Percentiles rank a stretch among this genome's conserved stretches.
Evolutionary conservation across 2,329 filamentous ascomycete genomes (phyloP).

Genomic region (Phymatotrichopsis omnivora): DNA sequence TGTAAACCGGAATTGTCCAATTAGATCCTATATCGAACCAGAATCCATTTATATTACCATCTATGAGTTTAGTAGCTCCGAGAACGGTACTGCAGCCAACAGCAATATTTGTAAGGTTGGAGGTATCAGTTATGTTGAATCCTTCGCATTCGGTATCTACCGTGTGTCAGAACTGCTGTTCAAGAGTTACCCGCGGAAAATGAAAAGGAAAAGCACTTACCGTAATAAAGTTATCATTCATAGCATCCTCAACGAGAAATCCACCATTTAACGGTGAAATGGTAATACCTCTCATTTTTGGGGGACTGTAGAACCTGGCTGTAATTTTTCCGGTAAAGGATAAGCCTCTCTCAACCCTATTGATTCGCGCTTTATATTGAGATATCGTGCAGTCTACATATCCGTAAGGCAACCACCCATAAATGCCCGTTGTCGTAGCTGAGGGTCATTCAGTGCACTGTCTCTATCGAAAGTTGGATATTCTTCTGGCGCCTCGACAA

Average conservation of each 20-base stretch:
- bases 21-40: constrained; percentile 36
- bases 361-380: no score
- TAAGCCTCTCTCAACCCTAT: no score
- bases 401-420: constrained; percentile 40
- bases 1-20: constrained; percentile 40
- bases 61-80: constrained; percentile 36
- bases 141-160: constrained; percentile 33
- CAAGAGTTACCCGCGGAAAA: not conserved
- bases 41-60: constrained; percentile 34
- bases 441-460: constrained; percentile 35
- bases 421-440: constrained; percentile 38
- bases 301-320: no score
- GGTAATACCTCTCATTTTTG: no score
- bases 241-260: not conserved
- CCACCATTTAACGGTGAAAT: no score
- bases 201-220: not conserved
- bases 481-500: constrained; percentile 34
- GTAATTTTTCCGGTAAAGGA: no score
- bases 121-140: constrained; percentile 31
- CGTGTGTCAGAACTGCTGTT: not conserved
- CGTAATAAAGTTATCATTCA: constrained; percentile 26
- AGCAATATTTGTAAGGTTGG: constrained; percentile 39
- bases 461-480: constrained; percentile 33
- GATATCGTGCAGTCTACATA: no score
- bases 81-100: constrained; percentile 38